Evolutionary conservation across 2,329 filamentous ascomycete genomes (phyloP), one percentile per base, ranked within the genome.

Genomic region (Fusarium lateritium): DNA sequence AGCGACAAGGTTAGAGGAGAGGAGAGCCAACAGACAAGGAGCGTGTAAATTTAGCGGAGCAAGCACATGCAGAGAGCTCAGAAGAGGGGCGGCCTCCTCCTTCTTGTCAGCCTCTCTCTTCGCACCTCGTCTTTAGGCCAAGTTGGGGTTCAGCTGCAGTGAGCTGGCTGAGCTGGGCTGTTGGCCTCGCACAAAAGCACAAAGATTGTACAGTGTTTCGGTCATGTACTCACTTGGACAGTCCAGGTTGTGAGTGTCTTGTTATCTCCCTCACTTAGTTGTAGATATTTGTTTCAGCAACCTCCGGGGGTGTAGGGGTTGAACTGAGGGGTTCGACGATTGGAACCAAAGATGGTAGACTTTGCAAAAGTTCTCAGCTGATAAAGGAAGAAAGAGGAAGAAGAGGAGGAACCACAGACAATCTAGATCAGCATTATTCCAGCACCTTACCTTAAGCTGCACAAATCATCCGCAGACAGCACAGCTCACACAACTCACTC

Each of bases 1-100:
- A 60, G 55, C 51, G 33, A 50, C 34, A 33, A 45, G 44, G 47
- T 44, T 31, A 34, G 38, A 54, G 45, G 43, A 45, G 56, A 61
- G 44, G 46, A 56, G 36, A 70, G 58, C 67, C 63, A 64, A 65
- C 62, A 34, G 47, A 57, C 33, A 43, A 55, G 49, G 46, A 58
- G 62, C 62, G 54, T 62, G 40, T 31, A 31, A 31, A 31, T 31
- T 31, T 31, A 31, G 28, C 28, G 28, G 28, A 31, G 28, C 28
- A 31, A 31, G 28, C 28, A 31, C 28, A 62, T 38, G 47, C 24
- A 39, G 47, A 52, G 14, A 52, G 39, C 34, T 40, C 24, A 54
- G 54, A 66, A 68, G 69, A 70, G 70, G 70, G 70, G 59, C 65
- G 51, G 65, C 47, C 65, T 73, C 70, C 72, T 60, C 72, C 71